Evolutionary conservation across 345 rosid species (phyloP).

Genomic region (Erucastrum elatum): DNA sequence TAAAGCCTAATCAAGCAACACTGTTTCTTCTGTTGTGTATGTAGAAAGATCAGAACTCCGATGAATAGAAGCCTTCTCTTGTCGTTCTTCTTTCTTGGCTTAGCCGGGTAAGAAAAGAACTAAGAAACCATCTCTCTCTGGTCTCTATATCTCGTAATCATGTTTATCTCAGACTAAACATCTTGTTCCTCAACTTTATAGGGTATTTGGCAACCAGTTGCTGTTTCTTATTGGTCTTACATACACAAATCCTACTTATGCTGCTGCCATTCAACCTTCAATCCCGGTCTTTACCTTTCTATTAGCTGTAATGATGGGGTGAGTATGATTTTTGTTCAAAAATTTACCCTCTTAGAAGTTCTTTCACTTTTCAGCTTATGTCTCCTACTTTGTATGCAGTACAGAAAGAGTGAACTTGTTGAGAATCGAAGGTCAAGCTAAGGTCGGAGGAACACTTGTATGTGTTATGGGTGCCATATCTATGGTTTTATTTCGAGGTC

Average conservation of each 20-base stretch:
- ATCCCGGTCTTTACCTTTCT: constrained; percentile 97
- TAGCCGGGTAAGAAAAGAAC: constrained; percentile 68
- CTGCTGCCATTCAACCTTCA: constrained; percentile 96
- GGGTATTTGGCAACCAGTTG: constrained; percentile 98
- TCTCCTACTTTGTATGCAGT: constrained; percentile 56
- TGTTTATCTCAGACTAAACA: constrained; percentile 15
- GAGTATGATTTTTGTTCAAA: constrained; percentile 22
- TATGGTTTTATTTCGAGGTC: constrained; percentile 91
- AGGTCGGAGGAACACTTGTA: constrained; percentile 79
- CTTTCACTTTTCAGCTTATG: background rate
- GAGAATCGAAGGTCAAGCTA: constrained; percentile 86
- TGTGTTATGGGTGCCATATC: constrained; percentile 85
- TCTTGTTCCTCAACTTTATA: constrained; percentile 36
- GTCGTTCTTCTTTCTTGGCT: constrained; percentile 86
- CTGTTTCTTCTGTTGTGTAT: constrained; percentile 31
- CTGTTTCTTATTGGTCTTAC: constrained; percentile 90
- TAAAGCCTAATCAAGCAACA: background rate
- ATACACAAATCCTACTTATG: constrained; percentile 96
- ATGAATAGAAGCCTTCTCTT: constrained; percentile 62
- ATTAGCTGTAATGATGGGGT: constrained; percentile 93
- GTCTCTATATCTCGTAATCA: constrained; percentile 10
- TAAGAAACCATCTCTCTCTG: constrained; percentile 28
- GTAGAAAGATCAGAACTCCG: constrained; percentile 76
- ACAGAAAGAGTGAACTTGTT: constrained; percentile 85
- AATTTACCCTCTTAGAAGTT: background rate